Conservation (phyloP, 192 early-diverging fungal species). For the Spizellomyces punctatus region DNA sequence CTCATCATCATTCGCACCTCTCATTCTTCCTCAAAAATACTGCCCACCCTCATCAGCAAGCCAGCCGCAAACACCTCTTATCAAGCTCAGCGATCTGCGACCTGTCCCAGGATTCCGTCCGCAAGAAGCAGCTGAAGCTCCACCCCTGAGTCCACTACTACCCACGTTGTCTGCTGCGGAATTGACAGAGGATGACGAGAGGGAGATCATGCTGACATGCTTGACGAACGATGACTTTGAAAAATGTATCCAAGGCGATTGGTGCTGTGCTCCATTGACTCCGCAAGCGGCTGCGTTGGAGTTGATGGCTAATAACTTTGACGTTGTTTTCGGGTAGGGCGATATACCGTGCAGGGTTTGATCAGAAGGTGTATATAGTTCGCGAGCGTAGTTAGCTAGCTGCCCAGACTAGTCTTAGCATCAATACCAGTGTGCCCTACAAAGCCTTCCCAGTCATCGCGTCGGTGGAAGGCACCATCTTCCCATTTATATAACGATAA, state of each 20-base stretch:
- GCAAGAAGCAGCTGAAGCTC: not conserved
- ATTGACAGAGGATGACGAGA: not conserved
- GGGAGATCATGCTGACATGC: not conserved
- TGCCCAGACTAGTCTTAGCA: too few relatives aligned
- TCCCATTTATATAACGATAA: not conserved
- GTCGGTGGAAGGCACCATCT: not conserved
- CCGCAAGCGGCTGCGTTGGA: not conserved
- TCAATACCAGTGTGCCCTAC: too few relatives aligned
- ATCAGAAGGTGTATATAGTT: too few relatives aligned
- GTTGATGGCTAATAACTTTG: not conserved
- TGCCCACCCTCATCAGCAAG: not conserved
- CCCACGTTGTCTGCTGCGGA: not conserved
- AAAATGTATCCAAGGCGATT: not conserved
- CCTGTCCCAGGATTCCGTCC: slow-evolving; percentile 2
- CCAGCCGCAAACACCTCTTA: not conserved
- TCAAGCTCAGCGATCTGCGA: not conserved
- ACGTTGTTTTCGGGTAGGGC: not conserved
- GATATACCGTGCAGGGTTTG: too few relatives aligned
- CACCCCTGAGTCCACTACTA: not conserved
- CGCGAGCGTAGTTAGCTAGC: too few relatives aligned
- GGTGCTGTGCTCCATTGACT: not conserved
- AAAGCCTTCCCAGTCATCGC: too few relatives aligned
- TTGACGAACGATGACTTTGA: not conserved
- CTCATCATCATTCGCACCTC: not conserved
- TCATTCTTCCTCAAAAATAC: not conserved